Evolutionary conservation across 345 rosid genomes (phyloP).

Genomic region (Anacardium occidentale): DNA sequence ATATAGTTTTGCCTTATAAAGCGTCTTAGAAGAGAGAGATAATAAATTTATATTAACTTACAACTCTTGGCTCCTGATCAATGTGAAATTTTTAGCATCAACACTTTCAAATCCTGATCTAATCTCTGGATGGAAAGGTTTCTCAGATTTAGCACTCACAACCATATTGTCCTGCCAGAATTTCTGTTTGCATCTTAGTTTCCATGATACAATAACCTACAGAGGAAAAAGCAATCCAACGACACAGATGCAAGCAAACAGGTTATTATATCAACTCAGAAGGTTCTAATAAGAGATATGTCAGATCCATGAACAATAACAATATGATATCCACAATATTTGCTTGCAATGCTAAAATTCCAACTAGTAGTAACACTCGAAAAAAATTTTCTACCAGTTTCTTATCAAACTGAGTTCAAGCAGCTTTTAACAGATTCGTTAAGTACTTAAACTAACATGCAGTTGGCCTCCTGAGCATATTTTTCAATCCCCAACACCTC

Average conservation of each 20-base stretch:
- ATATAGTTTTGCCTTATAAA: no score
- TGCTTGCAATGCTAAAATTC: not conserved
- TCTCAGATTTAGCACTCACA: not conserved
- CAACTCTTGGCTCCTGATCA: no score
- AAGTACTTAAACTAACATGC: constrained; percentile 3
- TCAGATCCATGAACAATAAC: not conserved
- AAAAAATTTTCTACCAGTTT: not conserved
- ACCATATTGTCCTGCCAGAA: not conserved
- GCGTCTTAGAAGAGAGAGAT: no score
- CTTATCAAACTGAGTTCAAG: not conserved
- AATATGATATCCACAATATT: not conserved
- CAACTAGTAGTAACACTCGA: not conserved
- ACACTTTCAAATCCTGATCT: no score
- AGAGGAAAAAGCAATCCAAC: not conserved
- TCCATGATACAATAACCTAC: not conserved
- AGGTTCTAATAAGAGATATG: not conserved
- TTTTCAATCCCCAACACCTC: constrained; percentile 20
- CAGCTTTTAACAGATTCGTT: not conserved
- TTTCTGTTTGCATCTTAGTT: no score
- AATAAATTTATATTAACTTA: not conserved
- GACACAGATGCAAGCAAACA: not conserved
- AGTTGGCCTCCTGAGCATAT: not conserved
- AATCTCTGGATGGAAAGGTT: no score
- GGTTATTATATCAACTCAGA: not conserved
- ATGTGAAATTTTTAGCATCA: no score